phyloP scores from a whole-genome alignment of 495 filamentous ascomycete genomes.

The Neurospora hispaniola region DNA sequence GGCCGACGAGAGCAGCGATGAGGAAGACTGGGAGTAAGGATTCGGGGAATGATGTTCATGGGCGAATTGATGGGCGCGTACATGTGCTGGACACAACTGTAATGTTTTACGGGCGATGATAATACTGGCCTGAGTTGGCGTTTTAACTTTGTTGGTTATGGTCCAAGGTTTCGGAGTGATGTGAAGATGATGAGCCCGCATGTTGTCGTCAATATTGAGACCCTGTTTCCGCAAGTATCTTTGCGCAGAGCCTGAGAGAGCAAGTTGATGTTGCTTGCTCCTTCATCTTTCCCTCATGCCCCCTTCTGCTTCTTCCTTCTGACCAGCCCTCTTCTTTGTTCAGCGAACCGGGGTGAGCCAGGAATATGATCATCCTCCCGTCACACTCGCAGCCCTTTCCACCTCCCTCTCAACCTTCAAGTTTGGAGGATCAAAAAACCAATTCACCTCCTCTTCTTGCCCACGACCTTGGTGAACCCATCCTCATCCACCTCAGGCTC shows the following conservation, averaged over 20 bases:
- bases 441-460: constrained; percentile 51
- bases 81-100: constrained; percentile 2
- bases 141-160: constrained; percentile 2
- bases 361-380: not conserved
- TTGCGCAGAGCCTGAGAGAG: not conserved
- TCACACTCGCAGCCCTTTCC: not conserved
- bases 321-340: not conserved
- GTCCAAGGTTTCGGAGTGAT: not conserved
- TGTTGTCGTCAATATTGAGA: not conserved
- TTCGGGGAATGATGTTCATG: not conserved
- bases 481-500: constrained; percentile 83
- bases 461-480: constrained; percentile 82
- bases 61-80: not conserved
- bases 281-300: not conserved
- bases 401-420: not conserved
- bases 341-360: not conserved
- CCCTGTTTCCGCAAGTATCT: not conserved
- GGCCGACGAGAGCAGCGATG: constrained; percentile 33
- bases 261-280: constrained; percentile 1
- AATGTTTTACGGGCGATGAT: not conserved
- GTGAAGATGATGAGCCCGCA: not conserved
- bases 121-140: not conserved
- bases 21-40: constrained; percentile 75
- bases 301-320: not conserved
- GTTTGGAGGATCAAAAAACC: not conserved